Evolutionary conservation across 352 stramenopile genomes (phyloP).

Genomic region (Pythium rhizo-oryzae): DNA sequence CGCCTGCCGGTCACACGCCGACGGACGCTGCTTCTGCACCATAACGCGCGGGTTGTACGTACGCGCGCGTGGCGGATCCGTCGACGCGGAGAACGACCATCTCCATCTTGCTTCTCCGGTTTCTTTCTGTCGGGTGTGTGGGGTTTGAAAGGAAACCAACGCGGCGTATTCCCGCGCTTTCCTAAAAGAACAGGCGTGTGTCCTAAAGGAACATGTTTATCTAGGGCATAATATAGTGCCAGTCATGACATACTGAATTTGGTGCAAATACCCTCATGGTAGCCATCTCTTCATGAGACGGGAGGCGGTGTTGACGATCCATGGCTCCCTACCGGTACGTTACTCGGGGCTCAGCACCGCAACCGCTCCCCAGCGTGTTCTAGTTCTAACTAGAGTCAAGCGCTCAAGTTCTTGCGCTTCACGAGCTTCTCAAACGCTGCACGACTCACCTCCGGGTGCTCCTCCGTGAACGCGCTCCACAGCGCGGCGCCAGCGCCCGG

Average conservation of each 20-base stretch:
- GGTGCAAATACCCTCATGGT: background rate
- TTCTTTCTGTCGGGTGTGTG: no score
- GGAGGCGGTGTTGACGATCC: background rate
- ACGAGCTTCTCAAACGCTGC: slow-evolving; percentile 39
- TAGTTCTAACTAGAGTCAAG: background rate
- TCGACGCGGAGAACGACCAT: no score
- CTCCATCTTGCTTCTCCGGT: no score
- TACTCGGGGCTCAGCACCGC: no score
- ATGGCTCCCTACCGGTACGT: no score
- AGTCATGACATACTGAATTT: background rate
- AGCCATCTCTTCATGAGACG: background rate
- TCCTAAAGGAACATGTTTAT: background rate
- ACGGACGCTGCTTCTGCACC: no score
- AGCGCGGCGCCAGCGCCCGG: slow-evolving; percentile 29
- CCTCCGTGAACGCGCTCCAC: slow-evolving; percentile 36
- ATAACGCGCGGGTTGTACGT: no score
- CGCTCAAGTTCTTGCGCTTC: slow-evolving; percentile 19
- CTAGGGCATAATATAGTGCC: background rate
- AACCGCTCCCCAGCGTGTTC: background rate
- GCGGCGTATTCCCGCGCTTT: no score
- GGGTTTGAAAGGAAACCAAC: no score
- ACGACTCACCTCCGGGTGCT: slow-evolving; percentile 38
- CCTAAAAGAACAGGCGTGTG: no score
- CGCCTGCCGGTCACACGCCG: no score
- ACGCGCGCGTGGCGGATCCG: no score